Base-by-base conservation (phyloP, 306 rosid species). In the Lagenaria siceraria region DNA sequence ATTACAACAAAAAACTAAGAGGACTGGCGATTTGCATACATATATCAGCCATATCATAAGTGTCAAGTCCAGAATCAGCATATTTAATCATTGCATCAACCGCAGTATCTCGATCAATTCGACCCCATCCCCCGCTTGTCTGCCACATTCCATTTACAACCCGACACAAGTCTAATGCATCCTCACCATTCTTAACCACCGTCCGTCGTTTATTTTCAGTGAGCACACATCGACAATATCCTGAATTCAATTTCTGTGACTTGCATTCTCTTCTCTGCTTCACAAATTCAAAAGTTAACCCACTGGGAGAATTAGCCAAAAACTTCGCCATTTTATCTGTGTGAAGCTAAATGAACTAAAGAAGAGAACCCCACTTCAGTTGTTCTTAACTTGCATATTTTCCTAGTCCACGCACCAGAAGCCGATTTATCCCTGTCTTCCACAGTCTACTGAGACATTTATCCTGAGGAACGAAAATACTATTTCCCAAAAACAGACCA, bases 121-220 rank as follows among this genome's bases (percentile, higher is more conserved):
- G 84, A 11, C 98, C 97, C 98, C 97, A 88, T 19, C 93, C 97
- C 24, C 92, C 91, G 52, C 93, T 91, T 4, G 90, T 91, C 76
- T 89, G 96, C 98, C 96, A 89, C 98, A 91, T 91, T 75, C 92
- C 96, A 88, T 91, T 88, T 82, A 89, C 93, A 76, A 89, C 89
- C 76, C 92, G 79, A 15, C 89, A 79, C 52, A 91, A 85, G 17
- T 89, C 97, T 80, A 93, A 76, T n/a, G 87, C 85, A 85, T 90
- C 92, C 69, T 82, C 76, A 33, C 96, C 93, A 70, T 86, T 89
- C 82, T 80, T 89, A 46, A 89, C 87, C 15, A 86, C 76, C 19
- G 65, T 80, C 22, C 77, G 63, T 48, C 77, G 35, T 33, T 72
- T 75, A 55, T 89, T 90, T 79, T 84, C 79, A n/a, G 87, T 85